These are phyloP conservation scores for Trypanosoma cruzi DNA, from an alignment of 208 protist genomes.

Conservation along the genomic window DNA sequence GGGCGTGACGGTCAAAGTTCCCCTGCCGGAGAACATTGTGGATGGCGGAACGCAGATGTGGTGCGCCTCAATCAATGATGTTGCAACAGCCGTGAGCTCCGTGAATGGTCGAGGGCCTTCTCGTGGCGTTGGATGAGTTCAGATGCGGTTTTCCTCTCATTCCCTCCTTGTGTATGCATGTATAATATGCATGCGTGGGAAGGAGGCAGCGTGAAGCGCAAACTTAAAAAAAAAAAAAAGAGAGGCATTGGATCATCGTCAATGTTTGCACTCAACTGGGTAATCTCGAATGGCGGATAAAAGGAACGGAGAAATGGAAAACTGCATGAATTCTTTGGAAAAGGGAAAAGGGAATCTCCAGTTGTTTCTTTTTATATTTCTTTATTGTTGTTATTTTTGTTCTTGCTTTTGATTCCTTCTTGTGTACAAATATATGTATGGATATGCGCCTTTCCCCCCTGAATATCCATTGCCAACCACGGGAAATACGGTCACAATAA, in stretches of 20 bases:
- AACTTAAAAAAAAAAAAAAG: neutral
- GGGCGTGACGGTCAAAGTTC: constrained; percentile 55
- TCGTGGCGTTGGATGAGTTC: constrained; percentile 1
- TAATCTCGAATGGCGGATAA: no score
- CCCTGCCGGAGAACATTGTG: constrained; percentile 62
- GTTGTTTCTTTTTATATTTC: neutral
- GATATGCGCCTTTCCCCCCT: neutral
- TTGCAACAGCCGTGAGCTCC: neutral
- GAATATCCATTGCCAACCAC: neutral
- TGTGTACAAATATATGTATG: neutral
- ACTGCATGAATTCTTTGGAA: neutral
- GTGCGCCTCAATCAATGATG: constrained; percentile 36
- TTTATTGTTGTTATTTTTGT: no score
- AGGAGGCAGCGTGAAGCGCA: neutral
- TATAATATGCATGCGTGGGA: neutral
- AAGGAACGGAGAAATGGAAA: neutral
- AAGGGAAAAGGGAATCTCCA: neutral
- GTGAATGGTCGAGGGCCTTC: neutral
- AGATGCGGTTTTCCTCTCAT: neutral
- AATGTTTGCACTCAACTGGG: no score
- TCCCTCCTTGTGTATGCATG: neutral
- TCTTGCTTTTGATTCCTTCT: neutral
- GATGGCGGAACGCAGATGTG: constrained; percentile 62
- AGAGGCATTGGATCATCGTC: no score
- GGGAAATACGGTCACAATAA: no score